Conservation (phyloP, 2,329 filamentous ascomycete genomes). For the Parafenestella ontariensis region DNA sequence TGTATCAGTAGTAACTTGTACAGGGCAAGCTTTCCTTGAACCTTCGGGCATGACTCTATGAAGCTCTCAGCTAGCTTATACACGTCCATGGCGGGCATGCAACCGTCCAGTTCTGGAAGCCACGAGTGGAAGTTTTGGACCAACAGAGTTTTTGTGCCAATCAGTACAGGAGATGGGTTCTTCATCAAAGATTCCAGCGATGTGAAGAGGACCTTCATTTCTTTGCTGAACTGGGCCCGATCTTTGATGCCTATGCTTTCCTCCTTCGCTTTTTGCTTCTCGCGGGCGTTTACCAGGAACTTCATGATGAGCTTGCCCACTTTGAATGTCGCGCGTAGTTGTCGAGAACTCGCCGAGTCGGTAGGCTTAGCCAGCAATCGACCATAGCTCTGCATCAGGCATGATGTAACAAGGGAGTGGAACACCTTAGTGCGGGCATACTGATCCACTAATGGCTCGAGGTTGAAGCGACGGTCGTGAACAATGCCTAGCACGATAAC, state of each 20-base stretch:
- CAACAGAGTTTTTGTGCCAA: conserved; percentile 92
- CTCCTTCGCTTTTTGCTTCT: conserved; percentile 88
- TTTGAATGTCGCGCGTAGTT: conserved; percentile 90
- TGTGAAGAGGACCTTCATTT: conserved; percentile 87
- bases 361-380: conserved; percentile 82
- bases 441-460: conserved; percentile 87
- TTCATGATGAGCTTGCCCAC: conserved; percentile 92
- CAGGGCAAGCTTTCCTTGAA: conserved; percentile 88
- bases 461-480: conserved; percentile 90
- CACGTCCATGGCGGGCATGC: conserved; percentile 83
- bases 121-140: conserved; percentile 97
- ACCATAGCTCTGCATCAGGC: conserved; percentile 84
- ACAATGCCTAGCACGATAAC: conserved; percentile 92
- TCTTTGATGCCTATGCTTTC: conserved; percentile 84
- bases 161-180: conserved; percentile 81
- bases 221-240: conserved; percentile 77
- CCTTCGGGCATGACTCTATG: conserved; percentile 85
- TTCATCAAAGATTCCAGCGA: conserved; percentile 89
- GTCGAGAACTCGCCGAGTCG: conserved; percentile 82
- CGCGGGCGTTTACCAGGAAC: conserved; percentile 89
- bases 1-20: conserved; percentile 94
- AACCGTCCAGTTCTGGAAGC: conserved; percentile 85
- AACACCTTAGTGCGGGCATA: conserved; percentile 90
- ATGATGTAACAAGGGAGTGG: conserved; percentile 90
- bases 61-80: conserved; percentile 91